These are phyloP conservation scores for Ganoderma boninense DNA, from an alignment of 1,284 basidiomycete species.

Conservation along the genomic window DNA sequence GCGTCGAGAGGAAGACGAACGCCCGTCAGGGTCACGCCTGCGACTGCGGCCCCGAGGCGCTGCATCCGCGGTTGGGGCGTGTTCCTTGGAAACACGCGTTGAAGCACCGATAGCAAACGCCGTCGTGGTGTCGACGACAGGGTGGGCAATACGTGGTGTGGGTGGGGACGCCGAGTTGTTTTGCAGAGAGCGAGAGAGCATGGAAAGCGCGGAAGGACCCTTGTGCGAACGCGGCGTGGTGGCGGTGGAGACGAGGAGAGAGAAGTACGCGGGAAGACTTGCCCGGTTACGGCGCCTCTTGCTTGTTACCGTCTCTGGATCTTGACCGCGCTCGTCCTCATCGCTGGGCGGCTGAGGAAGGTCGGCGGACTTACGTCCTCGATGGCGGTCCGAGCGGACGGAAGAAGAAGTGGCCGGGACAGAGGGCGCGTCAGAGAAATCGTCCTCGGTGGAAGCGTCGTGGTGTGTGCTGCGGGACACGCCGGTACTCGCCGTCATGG, in stretches of 20 bases:
- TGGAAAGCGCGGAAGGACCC: constrained; percentile 54
- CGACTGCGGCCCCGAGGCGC: constrained; percentile 40
- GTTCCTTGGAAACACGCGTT: constrained; percentile 27
- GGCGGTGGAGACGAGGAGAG: constrained; percentile 63
- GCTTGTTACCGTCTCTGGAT: constrained; percentile 46
- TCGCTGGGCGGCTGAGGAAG: constrained; percentile 29
- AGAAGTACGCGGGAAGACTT: constrained; percentile 80
- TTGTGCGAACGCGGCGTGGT: constrained; percentile 40
- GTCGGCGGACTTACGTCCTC: constrained; percentile 30
- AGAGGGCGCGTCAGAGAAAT: constrained; percentile 50
- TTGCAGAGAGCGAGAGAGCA: constrained; percentile 46
- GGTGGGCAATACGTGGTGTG: constrained; percentile 43
- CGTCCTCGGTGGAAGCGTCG: constrained; percentile 53
- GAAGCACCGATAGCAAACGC: constrained; percentile 38
- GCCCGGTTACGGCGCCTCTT: constrained; percentile 72
- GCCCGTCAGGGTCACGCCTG: constrained; percentile 38
- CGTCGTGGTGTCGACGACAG: constrained; percentile 39
- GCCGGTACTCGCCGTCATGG: constrained; percentile 46
- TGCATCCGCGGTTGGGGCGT: constrained; percentile 27
- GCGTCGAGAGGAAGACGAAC: constrained; percentile 40
- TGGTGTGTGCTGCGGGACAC: constrained; percentile 52
- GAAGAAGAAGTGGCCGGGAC: constrained; percentile 41
- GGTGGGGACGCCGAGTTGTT: constrained; percentile 43
- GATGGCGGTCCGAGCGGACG: constrained; percentile 28
- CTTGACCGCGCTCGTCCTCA: constrained; percentile 41